A percentile compares a stretch with the other conserved stretches of the same genome.
phyloP scores from a whole-genome alignment of 148 eudicot genomes.

The Camellia granthamiana region DNA sequence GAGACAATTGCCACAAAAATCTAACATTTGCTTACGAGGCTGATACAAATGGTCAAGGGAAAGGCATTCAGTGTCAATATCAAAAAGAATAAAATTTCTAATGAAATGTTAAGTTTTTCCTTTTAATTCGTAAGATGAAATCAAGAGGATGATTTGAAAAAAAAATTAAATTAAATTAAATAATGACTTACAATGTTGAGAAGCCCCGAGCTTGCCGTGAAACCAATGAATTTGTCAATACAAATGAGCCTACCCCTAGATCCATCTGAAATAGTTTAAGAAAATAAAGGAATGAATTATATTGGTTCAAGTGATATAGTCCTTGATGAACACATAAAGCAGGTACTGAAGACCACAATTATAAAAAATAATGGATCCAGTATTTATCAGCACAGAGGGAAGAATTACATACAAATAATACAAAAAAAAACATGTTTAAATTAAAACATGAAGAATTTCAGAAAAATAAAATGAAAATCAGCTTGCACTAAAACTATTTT shows the following conservation, averaged over 20 bases:
- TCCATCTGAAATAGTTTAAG: conserved; percentile 64
- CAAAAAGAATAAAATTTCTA: neutral
- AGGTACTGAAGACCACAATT: neutral
- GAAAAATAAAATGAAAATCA: neutral
- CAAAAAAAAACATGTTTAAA: neutral
- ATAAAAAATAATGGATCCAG: neutral
- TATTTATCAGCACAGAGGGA: neutral
- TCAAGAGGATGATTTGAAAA: neutral
- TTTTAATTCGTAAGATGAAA: neutral
- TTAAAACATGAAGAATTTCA: neutral
- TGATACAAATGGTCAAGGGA: neutral
- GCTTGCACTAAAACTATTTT: neutral
- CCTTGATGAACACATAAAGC: conserved; percentile 9
- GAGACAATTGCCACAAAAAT: neutral
- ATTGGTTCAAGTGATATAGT: conserved; percentile 6
- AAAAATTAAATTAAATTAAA: neutral
- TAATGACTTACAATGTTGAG: conserved; percentile 49
- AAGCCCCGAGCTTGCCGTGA: conserved; percentile 93
- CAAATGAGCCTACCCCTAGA: conserved; percentile 95
- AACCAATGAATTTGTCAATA: conserved; percentile 79
- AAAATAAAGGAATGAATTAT: neutral
- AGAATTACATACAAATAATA: neutral
- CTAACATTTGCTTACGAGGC: neutral
- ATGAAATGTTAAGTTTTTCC: neutral
- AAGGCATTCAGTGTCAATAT: neutral